phyloP scores from a whole-genome alignment of 169 alveolate genomes.

The Eimeria praecox region DNA sequence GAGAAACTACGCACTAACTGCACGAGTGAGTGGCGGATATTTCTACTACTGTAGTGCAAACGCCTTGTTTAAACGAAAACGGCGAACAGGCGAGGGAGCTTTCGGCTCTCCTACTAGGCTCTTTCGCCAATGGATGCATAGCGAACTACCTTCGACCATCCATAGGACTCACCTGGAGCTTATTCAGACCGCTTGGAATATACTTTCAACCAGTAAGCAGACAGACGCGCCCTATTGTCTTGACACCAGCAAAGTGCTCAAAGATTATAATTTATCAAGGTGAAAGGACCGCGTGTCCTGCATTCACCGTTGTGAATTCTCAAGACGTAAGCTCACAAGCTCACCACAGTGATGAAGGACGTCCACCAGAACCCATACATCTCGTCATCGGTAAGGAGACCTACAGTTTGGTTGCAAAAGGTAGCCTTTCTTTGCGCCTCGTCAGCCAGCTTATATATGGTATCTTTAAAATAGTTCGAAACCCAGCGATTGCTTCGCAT shows the following conservation, averaged over 20 bases:
- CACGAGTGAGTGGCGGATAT: background rate
- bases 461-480: background rate
- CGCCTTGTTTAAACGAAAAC: background rate
- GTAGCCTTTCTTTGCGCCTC: too few relatives aligned
- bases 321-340: too few relatives aligned
- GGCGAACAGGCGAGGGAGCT: background rate
- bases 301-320: too few relatives aligned
- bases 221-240: too few relatives aligned
- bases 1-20: background rate
- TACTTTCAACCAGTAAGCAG: background rate
- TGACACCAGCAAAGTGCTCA: too few relatives aligned
- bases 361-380: background rate
- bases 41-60: background rate
- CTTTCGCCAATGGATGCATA: background rate
- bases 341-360: background rate
- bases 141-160: background rate
- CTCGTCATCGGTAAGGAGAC: background rate
- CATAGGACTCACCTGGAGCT: background rate
- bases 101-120: background rate
- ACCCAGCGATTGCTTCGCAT: background rate
- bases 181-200: background rate
- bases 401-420: background rate
- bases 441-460: background rate
- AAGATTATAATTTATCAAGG: background rate
- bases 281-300: too few relatives aligned